Evolutionary conservation across 345 rosid species (phyloP), one percentile per base, ranked within the genome.

Genomic region (Euphorbia peplus): DNA sequence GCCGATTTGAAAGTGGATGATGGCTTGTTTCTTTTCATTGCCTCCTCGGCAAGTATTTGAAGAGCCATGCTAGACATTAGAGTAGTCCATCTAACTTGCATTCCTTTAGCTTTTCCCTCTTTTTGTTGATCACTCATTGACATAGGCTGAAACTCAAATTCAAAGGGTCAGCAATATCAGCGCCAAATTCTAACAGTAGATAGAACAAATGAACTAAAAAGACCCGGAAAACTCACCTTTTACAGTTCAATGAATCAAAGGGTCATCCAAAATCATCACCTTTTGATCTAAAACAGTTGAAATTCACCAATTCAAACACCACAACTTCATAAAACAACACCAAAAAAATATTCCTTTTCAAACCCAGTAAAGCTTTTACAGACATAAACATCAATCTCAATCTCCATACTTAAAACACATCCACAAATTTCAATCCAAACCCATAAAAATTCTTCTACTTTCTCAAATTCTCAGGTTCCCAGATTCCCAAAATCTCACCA

Each of bases 201-300:
- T 8, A 42, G 47, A 42, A 13, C 47, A 42, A 4, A 42, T 13
- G 15, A 42, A 42, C 47, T 13, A 42, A 42, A 42, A 42, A 13
- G 24, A 3, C 57, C 21, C 11, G 19, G 22, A 50, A 50, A 50
- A 7, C 16, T 60, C 46, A 79, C 83, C 25, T 66, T 30, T 66
- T 47, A 77, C 69, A 63, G 67, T 69, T 69, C 75, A 71, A 66
- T 52, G 60, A 56, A 71, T 50, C 55, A 35, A 44, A 50, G 56
- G 51, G 48, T 54, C 29, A n/a, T 58, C 30, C 75, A 61, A 56
- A 55, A 32, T 37, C 70, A 13, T 48, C 19, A 62, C 30, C 63
- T n/a, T 42, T 55, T 1, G 60, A 53, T 68, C 69, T 51, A 39
- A 71, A 32, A 68, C 19, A 37, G 41, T 28, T 75, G 21, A 8